Evolutionary conservation across 225 moss, liverwort and hornwort species (phyloP), one percentile per base, ranked within the genome.

Genomic region (Climacium dendroides): DNA sequence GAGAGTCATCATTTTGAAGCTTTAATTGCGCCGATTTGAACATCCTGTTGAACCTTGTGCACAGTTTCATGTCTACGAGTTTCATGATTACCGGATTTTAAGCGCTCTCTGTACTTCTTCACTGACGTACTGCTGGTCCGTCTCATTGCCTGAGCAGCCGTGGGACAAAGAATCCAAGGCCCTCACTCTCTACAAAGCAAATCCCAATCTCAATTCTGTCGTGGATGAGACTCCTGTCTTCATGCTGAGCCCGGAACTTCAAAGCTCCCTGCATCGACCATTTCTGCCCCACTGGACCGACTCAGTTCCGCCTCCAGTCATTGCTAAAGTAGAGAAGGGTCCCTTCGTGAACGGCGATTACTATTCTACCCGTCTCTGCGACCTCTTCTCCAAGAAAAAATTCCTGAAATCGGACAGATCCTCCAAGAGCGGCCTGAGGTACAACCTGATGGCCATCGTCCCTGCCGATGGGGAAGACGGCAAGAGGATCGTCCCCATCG

Each of bases 351-450:
- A 83, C 57, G 85, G 80, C 28, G 87, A 87, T 23, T 87, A 85
- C 78, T 89, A 85, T 48, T 53, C 87, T 12, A 50, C 87, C 6
- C 87, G 79, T 23, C 60, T 92, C 64, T 92, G 92, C 67, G 87
- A 85, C 35, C 74, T 92, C 65, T 70, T 92, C 19, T 22, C 74
- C 45, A 89, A 41, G 62, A 89, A 41, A 24, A 89, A 83, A 13
- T 22, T 61, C 6, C 9, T 20, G 5, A 87, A 71, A 29, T 32
- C 32, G 41, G 82, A 83, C 4, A 66, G 53, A 35, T 22, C 6
- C 32, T 70, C 77, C 16, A 72, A 78, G 58, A 50, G 64, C 48
- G 43, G 11, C 19, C 23, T n/a, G 47, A 53, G 65, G 17, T 65
- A 82, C 30, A 82, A 53, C 37, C 55, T 69, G 74, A 83, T 79